Evolutionary conservation across 495 filamentous ascomycete genomes (phyloP), one percentile per base, ranked within the genome.

Genomic region (Lepidopterella palustris): DNA sequence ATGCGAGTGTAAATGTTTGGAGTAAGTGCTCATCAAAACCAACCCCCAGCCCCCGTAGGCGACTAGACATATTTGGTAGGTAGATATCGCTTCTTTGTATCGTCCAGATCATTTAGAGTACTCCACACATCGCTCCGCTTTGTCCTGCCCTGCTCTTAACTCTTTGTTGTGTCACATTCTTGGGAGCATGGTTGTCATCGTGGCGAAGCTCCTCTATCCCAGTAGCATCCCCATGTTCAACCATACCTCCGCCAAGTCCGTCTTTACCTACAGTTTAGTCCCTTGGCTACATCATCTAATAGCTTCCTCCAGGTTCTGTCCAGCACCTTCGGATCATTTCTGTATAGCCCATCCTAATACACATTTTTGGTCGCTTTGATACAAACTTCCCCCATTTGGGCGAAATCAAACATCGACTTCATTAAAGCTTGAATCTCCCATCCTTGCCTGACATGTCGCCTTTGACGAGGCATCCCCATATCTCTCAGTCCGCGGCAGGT

Each of bases 331-430:
- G 70, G 54, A 70, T 85, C 77, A 63, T 85, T 71, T 0, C 85
- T 86, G 65, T 85, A 74, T 20, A 88, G 65, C 0, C 81, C 78
- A 5, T 85, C 74, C 5, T 74, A 59, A 73, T 86, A 89, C 0
- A 85, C 86, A 24, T 77, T 75, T 70, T 88, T 88, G 77, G 88
- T 84, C 0, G 74, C 77, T 52, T 77, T 70, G 4, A 88, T 71
- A 64, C 86, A 88, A 11, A 82, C 67, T 18, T 77, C 69, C 40
- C 82, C 77, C 58, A 82, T 71, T 62, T 79, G 73, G 26, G 73
- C 66, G 59, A 89, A 88, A 71, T 89, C 83, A 68, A 89, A 87
- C 81, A 88, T 88, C 2, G 84, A 82, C 62, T 82, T 82, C 13
- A 83, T 71, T 89, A 89, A 0, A 72, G 56, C 21, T 68, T 64